These are phyloP conservation scores for Carnegiea gigantea DNA, from an alignment of 179 eudicot species.

Conservation along the genomic window DNA sequence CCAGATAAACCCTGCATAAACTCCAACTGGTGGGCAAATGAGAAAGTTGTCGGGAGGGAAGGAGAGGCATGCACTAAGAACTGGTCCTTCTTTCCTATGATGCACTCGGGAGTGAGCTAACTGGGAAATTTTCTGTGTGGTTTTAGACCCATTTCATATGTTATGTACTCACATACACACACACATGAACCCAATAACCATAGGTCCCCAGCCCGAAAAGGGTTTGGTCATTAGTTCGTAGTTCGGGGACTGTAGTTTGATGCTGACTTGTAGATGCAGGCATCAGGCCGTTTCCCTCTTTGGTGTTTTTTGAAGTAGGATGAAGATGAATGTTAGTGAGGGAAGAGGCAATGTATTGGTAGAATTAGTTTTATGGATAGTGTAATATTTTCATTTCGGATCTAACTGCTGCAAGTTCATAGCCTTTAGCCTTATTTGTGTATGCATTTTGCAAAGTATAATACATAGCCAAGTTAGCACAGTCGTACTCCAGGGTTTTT, in stretches of 20 bases:
- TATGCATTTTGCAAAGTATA: constrained; percentile 20
- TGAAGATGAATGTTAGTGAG: constrained; percentile 8
- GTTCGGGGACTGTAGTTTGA: constrained; percentile 23
- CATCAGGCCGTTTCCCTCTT: constrained; percentile 21
- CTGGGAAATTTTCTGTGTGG: neutral
- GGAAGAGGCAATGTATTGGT: constrained; percentile 18
- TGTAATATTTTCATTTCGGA: constrained; percentile 16
- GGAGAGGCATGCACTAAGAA: constrained; percentile 45
- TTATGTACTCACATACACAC: constrained; percentile 19
- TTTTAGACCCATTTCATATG: constrained; percentile 12
- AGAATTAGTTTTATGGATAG: constrained; percentile 22
- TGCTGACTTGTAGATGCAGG: constrained; percentile 28
- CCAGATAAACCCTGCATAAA: constrained; percentile 44
- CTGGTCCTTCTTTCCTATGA: constrained; percentile 90
- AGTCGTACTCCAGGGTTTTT: neutral
- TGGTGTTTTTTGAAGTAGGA: constrained; percentile 22
- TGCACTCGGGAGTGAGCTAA: constrained; percentile 70
- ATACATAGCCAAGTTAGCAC: constrained; percentile 23
- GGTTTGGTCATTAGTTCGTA: neutral
- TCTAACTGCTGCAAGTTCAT: constrained; percentile 19
- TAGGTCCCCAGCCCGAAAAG: constrained; percentile 26
- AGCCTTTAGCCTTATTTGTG: constrained; percentile 20
- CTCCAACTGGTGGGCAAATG: constrained; percentile 89
- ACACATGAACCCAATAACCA: constrained; percentile 29
- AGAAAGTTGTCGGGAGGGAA: constrained; percentile 56